Evolutionary conservation across 306 rosid genomes (phyloP), one percentile per base, ranked within the genome.

Genomic region (Herpetospermum pedunculosum): DNA sequence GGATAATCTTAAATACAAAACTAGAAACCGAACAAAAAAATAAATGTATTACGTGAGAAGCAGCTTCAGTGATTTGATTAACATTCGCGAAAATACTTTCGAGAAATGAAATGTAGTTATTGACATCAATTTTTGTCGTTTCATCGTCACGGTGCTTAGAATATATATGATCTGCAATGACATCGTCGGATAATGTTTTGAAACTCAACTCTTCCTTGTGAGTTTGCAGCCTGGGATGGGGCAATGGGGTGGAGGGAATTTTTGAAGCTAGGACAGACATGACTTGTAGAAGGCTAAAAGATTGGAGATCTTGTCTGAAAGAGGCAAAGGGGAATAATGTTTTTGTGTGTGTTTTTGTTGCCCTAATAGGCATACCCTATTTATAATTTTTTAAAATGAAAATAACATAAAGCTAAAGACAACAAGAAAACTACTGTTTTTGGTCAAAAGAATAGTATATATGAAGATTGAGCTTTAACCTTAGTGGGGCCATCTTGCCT

Each of bases 181-280:
- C 37, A 0, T 68, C 73, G 30, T 68, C 73, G 1, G 73, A 41
- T 14, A 68, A 26, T 5, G 1, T 40, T 23, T 25, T 68, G 19
- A 68, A 68, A 25, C 73, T 43, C 37, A 68, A 16, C 23, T 43
- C 73, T 43, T 68, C 73, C 35, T 43, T 65, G 71, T 38, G 46
- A 63, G 70, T 65, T 65, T 65, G 48, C 4, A 38, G 30, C 72
- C 4, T 67, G 3, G 72, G 53, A 14, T 67, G 14, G n/a, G 13
- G 2, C 5, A 38, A 1, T 0, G 72, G 52, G 16, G 52, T 41
- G 23, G 73, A 41, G 23, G 73, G 53, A 6, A 6, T 23, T 43
- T 41, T 68, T 4, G 73, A 54, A 68, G 73, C 19, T 43, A 43
- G 13, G 19, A 68, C 14, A 68, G 73, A 25, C 73, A 68, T 68